A percentile compares a stretch with the other conserved stretches of the same genome.
These are phyloP conservation scores for Microdochium paspali DNA, from an alignment of 2,329 filamentous ascomycete genomes.

Conservation along the genomic window DNA sequence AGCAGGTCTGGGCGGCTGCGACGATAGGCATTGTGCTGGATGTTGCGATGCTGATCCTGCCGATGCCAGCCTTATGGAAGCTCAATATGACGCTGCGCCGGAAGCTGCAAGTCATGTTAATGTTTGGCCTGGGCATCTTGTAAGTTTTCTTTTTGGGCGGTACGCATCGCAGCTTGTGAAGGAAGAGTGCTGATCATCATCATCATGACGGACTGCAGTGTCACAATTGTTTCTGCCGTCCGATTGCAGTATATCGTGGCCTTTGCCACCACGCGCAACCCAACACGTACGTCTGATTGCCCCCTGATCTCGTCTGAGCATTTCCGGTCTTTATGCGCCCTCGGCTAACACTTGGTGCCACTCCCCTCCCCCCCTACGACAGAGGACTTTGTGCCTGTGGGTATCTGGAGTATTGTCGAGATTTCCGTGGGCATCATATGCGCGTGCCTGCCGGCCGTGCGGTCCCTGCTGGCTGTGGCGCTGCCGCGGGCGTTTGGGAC, in stretches of 20 bases:
- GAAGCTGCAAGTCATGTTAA: conserved; percentile 32
- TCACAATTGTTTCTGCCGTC: conserved; percentile 22
- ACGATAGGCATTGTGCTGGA: conserved; percentile 30
- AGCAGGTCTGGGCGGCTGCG: conserved; percentile 25
- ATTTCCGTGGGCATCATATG: conserved; percentile 23
- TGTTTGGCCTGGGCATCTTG: background rate
- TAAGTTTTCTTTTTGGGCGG: background rate
- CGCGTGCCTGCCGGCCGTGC: conserved; percentile 18
- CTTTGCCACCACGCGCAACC: conserved; percentile 18
- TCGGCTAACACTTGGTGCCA: too few relatives aligned
- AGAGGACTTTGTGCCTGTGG: conserved; percentile 18
- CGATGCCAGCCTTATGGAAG: conserved; percentile 28
- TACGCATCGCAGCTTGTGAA: too few relatives aligned
- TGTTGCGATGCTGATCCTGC: conserved; percentile 28
- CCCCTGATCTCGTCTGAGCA: background rate
- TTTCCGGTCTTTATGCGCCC: too few relatives aligned
- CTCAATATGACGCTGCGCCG: conserved; percentile 34
- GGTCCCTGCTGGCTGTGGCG: background rate
- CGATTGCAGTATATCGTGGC: conserved; percentile 18
- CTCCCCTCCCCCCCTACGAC: background rate
- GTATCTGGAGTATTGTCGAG: conserved; percentile 23
- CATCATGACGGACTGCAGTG: too few relatives aligned
- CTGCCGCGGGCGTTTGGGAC: background rate
- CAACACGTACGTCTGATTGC: conserved; percentile 7
- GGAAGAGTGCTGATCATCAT: too few relatives aligned